Conservation (phyloP, 2,329 filamentous ascomycete species). For the Chalara sp. region DNA sequence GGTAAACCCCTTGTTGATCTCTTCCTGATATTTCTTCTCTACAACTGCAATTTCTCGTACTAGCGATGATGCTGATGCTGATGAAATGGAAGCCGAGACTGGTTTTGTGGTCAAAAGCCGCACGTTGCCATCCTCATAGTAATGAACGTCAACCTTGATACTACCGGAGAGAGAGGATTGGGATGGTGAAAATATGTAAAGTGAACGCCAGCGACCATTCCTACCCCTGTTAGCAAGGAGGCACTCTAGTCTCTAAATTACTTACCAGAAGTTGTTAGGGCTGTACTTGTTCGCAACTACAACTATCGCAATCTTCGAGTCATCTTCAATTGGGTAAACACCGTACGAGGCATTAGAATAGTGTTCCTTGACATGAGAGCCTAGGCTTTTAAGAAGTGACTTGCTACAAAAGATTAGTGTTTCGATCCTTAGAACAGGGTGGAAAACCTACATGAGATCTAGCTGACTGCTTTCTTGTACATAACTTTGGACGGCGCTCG, state of each 20-base stretch:
- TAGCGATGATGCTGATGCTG: conserved; percentile 51
- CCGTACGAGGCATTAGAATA: conserved; percentile 77
- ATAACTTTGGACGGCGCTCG: conserved; percentile 74
- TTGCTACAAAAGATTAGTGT: conserved; percentile 46
- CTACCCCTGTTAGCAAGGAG: conserved; percentile 33
- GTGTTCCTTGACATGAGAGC: conserved; percentile 76
- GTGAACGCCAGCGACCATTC: conserved; percentile 94
- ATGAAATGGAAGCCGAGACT: conserved; percentile 53
- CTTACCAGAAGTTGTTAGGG: conserved; percentile 92
- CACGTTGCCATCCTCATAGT: conserved; percentile 99
- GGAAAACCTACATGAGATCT: conserved; percentile 67
- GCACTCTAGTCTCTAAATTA: background rate
- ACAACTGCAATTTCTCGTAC: conserved; percentile 68
- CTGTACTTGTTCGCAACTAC: conserved; percentile 96
- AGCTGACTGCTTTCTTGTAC: conserved; percentile 68
- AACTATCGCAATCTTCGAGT: conserved; percentile 70
- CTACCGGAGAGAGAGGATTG: conserved; percentile 66
- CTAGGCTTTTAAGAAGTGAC: conserved; percentile 73
- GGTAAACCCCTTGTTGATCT: conserved; percentile 85
- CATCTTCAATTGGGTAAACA: conserved; percentile 72
- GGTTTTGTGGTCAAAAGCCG: conserved; percentile 85
- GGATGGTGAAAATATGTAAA: conserved; percentile 71
- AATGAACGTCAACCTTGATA: conserved; percentile 94
- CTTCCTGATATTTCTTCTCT: conserved; percentile 94
- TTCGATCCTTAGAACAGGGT: background rate